Conservation (phyloP, 371 early-diverging fungal species). For the Batkoa obscura region DNA sequence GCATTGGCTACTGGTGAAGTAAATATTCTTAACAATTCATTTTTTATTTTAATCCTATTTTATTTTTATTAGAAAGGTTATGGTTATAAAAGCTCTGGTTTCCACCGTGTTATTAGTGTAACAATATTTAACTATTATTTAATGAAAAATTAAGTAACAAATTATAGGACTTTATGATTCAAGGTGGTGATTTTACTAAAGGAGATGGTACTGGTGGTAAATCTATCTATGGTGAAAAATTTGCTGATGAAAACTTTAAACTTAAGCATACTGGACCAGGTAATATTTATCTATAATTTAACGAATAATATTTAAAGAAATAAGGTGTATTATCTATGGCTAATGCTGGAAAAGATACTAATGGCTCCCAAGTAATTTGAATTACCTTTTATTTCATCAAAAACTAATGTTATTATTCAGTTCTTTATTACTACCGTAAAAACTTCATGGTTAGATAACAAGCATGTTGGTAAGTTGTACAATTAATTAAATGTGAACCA, state of each 20-base stretch:
- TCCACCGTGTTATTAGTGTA: slow-evolving; percentile 65
- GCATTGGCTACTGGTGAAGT: slow-evolving; percentile 53
- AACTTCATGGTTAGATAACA: slow-evolving; percentile 89
- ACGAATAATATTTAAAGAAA: slow-evolving; percentile 9
- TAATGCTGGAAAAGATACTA: slow-evolving; percentile 82
- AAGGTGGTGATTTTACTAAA: slow-evolving; percentile 60
- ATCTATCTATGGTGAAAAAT: slow-evolving; percentile 49
- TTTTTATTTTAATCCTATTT: background rate
- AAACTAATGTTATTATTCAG: slow-evolving; percentile 26
- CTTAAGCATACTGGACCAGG: slow-evolving; percentile 48
- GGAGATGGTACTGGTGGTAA: slow-evolving; percentile 83
- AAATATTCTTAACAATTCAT: background rate
- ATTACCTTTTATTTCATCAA: slow-evolving; percentile 8
- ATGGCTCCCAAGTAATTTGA: slow-evolving; percentile 67
- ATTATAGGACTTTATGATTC: slow-evolving; percentile 47
- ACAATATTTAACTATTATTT: background rate
- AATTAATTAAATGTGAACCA: slow-evolving; percentile 5
- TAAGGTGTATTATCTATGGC: slow-evolving; percentile 64
- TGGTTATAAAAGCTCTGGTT: slow-evolving; percentile 69
- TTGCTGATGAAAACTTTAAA: slow-evolving; percentile 75
- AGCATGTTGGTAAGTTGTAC: slow-evolving; percentile 55
- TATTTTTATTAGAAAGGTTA: slow-evolving; percentile 24
- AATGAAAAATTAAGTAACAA: background rate
- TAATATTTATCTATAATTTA: slow-evolving; percentile 10
- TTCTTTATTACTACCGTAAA: slow-evolving; percentile 73